phyloP scores from a whole-genome alignment of 805 yeast genomes.

The Ogataea corticis region DNA sequence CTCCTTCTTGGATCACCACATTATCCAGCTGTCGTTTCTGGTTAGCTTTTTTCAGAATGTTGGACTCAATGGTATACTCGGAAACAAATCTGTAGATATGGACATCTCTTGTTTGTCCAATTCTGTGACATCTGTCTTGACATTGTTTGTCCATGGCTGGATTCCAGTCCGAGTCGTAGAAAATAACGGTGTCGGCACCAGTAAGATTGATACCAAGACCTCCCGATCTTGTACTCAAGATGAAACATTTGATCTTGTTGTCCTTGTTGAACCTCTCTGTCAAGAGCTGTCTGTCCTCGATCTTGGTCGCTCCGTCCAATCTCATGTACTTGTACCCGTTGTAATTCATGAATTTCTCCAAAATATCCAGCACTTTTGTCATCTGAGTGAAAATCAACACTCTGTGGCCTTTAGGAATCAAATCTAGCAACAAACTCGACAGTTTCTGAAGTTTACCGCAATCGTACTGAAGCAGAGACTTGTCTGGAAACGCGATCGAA shows the following conservation, averaged over 20 bases:
- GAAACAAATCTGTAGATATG: constrained; percentile 96
- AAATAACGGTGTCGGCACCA: constrained; percentile 98
- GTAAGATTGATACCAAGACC: constrained; percentile 97
- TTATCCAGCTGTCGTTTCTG: constrained; percentile 92
- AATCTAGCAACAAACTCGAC: constrained; percentile 70
- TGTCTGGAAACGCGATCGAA: constrained; percentile 95
- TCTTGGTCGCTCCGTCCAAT: constrained; percentile 95
- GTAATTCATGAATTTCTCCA: constrained; percentile 90
- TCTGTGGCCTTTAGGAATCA: constrained; percentile 86
- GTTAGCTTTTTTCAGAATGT: constrained; percentile 89
- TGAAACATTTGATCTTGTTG: constrained; percentile 82
- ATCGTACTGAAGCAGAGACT: constrained; percentile 86
- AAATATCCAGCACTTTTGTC: constrained; percentile 92
- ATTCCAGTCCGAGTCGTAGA: constrained; percentile 98
- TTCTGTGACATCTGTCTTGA: constrained; percentile 98
- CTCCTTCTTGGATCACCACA: constrained; percentile 96
- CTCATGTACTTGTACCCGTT: constrained; percentile 95
- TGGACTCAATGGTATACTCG: constrained; percentile 94
- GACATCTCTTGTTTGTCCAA: constrained; percentile 97
- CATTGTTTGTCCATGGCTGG: constrained; percentile 99
- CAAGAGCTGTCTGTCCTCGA: constrained; percentile 92
- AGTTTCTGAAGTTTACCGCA: constrained; percentile 94
- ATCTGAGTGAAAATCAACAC: constrained; percentile 96
- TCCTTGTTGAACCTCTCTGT: constrained; percentile 93
- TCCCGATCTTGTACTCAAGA: constrained; percentile 93